These are phyloP conservation scores for Cucumis cinereus DNA, from an alignment of 306 rosid species.

Conservation along the genomic window DNA sequence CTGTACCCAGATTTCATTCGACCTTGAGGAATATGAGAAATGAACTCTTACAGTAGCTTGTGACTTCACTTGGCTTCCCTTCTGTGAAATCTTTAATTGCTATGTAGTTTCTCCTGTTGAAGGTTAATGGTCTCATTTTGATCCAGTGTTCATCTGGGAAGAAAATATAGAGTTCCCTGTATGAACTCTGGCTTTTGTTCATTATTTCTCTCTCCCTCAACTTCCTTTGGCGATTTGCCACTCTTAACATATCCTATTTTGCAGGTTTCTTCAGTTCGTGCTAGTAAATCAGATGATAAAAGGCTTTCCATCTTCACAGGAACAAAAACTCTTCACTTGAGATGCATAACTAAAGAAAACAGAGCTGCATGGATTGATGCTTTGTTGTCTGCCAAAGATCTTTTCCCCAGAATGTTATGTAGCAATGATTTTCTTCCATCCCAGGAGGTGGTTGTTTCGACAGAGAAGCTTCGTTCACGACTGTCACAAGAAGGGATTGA, in stretches of 20 bases:
- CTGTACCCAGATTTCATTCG: not conserved
- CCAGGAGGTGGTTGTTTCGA: conserved; percentile 75
- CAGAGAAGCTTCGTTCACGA: conserved; percentile 73
- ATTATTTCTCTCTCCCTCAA: not conserved
- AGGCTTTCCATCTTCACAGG: conserved; percentile 92
- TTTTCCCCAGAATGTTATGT: conserved; percentile 63
- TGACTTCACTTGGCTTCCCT: not conserved
- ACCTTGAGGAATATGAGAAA: not conserved
- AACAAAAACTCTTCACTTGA: conserved; percentile 86
- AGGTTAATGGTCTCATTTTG: not conserved
- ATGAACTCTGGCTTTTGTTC: not conserved
- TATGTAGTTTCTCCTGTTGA: not conserved
- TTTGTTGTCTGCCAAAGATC: conserved; percentile 77
- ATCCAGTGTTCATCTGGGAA: not conserved
- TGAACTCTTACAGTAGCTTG: not conserved
- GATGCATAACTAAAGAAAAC: conserved; percentile 69
- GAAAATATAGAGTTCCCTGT: not conserved
- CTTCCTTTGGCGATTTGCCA: conserved; percentile 13
- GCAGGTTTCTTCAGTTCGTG: conserved; percentile 93
- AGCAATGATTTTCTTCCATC: conserved; percentile 63
- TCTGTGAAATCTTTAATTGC: not conserved
- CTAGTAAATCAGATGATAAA: conserved; percentile 94
- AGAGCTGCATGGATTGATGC: conserved; percentile 89
- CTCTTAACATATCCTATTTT: conserved; percentile 20
- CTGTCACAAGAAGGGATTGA: conserved; percentile 67